These are phyloP conservation scores for Penicillium occitanis DNA, from an alignment of 2,329 filamentous ascomycete species.

Conservation along the genomic window DNA sequence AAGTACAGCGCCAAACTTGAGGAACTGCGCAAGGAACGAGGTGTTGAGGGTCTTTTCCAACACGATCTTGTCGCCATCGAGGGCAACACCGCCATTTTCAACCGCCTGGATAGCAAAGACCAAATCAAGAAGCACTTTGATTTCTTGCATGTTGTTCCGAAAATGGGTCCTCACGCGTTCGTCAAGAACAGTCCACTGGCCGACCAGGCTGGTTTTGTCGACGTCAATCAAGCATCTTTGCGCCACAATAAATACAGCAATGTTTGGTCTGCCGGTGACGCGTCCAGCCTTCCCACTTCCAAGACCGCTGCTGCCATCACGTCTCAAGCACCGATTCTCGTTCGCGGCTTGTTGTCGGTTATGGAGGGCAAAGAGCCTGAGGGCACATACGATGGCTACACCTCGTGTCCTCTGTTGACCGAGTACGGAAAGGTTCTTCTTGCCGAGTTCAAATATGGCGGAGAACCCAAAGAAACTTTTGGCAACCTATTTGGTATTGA, in stretches of 20 bases:
- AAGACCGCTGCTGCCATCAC: conserved; percentile 58
- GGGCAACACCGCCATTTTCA: conserved; percentile 56
- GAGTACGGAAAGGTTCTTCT: conserved; percentile 64
- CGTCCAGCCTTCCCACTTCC: conserved; percentile 59
- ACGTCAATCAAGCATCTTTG: conserved; percentile 55
- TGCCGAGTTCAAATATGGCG: conserved; percentile 66
- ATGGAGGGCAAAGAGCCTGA: conserved; percentile 50
- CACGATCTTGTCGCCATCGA: conserved; percentile 57
- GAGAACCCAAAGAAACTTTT: conserved; percentile 64
- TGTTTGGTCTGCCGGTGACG: conserved; percentile 61
- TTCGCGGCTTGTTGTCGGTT: conserved; percentile 49
- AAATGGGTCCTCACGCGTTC: conserved; percentile 59
- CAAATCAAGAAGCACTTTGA: conserved; percentile 53
- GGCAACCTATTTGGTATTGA: conserved; percentile 56
- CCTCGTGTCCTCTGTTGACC: conserved; percentile 56
- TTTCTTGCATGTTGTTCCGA: conserved; percentile 58
- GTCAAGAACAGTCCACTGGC: conserved; percentile 56
- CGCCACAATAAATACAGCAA: conserved; percentile 57
- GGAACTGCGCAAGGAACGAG: conserved; percentile 53
- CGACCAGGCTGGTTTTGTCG: conserved; percentile 58
- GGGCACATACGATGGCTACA: conserved; percentile 55
- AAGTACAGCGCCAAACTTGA: conserved; percentile 60
- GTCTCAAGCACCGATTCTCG: conserved; percentile 53
- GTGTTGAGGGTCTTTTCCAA: conserved; percentile 59
- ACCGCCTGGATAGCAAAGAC: conserved; percentile 44